Base-by-base conservation (phyloP, 83 land plant genomes). In the Larix sibirica region DNA sequence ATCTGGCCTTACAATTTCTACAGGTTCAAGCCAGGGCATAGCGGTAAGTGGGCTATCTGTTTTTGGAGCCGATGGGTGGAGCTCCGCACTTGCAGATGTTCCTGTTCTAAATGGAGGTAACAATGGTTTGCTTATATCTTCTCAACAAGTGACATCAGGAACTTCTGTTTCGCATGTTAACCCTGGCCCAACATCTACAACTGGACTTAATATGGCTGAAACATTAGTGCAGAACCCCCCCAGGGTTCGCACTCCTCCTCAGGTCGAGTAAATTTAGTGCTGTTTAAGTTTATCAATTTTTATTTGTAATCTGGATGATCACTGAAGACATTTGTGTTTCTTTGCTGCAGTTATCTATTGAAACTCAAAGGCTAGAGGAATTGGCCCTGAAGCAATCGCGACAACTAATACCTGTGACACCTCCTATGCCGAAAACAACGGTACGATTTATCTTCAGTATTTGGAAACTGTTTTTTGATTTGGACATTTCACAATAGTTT, bases 171-270 rank as follows among this genome's bases (percentile, higher is more conserved):
- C 84, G 8, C 47, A 56, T 20, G 58, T 73, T 40, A 73, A 12
- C 4, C 28, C 28, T 44, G 77, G 44, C n/a, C n/a, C 47, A 73
- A 50, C 24, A 21, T 70, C 83, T 17, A 56, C 59, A 12, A 64
- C 80, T 62, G 88, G 91, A 21, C 88, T 91, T 50, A 93, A 91
- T 78, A 93, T 93, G 95, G 95, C 94, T 71, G 94, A 93, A 82
- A 82, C 95, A 58, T 79, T 93, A 84, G 92, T 74, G 14, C 95
- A 90, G 83, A 87, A 87, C 59, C 90, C 95, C 26, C 31, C 82
- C 1, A 83, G 88, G 40, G 81, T 84, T 82, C 90, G 84, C 24
- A 79, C 94, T 44, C 77, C 77, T 73, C 89, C 93, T 8, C 92
- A 93, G 94, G 95, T 93, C 84, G 50, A 69, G 58, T 60, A 42